These are phyloP conservation scores for Xylariomycetidae sp. DNA, from an alignment of 2,329 filamentous ascomycete species.

Conservation along the genomic window DNA sequence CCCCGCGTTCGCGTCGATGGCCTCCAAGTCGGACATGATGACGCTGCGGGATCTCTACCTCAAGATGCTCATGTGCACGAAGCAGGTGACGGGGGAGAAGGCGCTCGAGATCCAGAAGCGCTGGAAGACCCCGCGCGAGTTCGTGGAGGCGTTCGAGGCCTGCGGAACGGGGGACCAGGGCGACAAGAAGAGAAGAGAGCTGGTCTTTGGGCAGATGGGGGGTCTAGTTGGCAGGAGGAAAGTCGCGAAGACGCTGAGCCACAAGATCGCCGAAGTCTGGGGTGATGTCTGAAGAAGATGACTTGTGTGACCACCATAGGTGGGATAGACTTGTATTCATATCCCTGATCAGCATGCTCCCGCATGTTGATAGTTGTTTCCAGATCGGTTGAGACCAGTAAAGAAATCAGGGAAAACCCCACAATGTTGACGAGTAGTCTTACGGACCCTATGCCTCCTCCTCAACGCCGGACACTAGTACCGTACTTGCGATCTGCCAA, in stretches of 20 bases:
- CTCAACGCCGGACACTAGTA: no score
- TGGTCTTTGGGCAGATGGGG: slow-evolving; percentile 55
- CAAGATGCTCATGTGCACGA: slow-evolving; percentile 82
- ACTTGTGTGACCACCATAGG: background rate
- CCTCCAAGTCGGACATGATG: slow-evolving; percentile 70
- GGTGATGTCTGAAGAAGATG: slow-evolving; percentile 36
- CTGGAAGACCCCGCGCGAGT: slow-evolving; percentile 70
- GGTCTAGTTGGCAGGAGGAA: slow-evolving; percentile 64
- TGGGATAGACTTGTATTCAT: no score
- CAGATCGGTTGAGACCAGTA: no score
- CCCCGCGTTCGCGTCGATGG: slow-evolving; percentile 64
- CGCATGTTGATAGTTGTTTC: no score
- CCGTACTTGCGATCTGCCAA: no score
- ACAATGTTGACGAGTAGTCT: no score
- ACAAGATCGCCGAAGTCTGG: slow-evolving; percentile 71
- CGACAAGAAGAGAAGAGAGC: slow-evolving; percentile 52
- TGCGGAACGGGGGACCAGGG: slow-evolving; percentile 46
- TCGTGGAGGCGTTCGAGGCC: slow-evolving; percentile 64
- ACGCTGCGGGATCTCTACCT: slow-evolving; percentile 71
- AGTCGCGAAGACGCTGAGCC: slow-evolving; percentile 60
- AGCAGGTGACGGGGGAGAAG: slow-evolving; percentile 70
- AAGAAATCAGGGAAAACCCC: no score
- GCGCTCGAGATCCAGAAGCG: slow-evolving; percentile 72
- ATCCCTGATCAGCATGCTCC: no score
- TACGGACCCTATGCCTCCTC: no score